Evolutionary conservation across 1,284 basidiomycete genomes (phyloP).

Genomic region (Tylopilus sp.): DNA sequence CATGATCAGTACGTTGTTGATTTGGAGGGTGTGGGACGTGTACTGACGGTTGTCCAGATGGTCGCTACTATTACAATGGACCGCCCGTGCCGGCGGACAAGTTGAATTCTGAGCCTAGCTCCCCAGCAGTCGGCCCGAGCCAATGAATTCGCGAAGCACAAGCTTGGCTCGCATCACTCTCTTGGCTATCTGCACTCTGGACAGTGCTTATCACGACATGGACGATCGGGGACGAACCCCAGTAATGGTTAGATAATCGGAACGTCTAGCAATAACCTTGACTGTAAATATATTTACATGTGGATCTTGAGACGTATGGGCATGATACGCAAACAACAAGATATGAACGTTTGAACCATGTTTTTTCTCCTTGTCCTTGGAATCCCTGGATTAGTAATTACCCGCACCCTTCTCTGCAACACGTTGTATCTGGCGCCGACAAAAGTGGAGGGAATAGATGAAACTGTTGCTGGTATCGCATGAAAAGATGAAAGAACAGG

Average conservation of each 20-base stretch:
- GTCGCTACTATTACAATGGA: slow-evolving; percentile 52
- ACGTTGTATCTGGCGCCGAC: not conserved
- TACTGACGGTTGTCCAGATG: slow-evolving; percentile 41
- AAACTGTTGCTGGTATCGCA: not conserved
- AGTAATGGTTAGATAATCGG: no score
- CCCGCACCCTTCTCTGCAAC: not conserved
- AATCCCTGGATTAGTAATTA: not conserved
- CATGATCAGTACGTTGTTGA: slow-evolving; percentile 55
- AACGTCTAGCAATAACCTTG: not conserved
- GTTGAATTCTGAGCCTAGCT: slow-evolving; percentile 1
- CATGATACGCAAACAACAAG: not conserved
- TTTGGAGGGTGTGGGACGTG: not conserved
- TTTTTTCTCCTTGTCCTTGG: not conserved
- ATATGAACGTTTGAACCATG: no score
- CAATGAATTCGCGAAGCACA: slow-evolving; percentile 12
- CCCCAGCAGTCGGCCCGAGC: slow-evolving; percentile 10
- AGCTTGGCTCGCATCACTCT: no score
- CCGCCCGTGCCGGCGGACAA: slow-evolving; percentile 44
- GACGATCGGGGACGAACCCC: no score
- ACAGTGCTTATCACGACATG: no score
- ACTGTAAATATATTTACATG: not conserved
- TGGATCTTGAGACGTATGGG: not conserved
- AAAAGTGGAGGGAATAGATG: not conserved
- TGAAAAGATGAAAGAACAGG: not conserved
- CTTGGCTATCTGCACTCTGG: no score